phyloP scores from a whole-genome alignment of 768 basidiomycete genomes.

The Amanita polypyramis region DNA sequence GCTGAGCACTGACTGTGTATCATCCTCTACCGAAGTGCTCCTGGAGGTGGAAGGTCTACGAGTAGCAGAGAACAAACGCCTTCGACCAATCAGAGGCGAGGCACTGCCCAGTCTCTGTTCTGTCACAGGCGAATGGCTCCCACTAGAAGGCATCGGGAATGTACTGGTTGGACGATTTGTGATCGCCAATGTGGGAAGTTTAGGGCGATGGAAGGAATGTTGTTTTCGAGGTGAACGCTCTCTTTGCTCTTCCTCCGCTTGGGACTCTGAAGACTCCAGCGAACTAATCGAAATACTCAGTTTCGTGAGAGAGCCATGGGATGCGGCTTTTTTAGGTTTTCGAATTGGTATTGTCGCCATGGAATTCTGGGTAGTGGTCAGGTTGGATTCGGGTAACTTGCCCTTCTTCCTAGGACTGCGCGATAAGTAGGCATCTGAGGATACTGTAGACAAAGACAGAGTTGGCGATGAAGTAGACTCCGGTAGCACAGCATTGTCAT shows the following conservation, averaged over 20 bases:
- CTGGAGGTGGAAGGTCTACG: conserved; percentile 44
- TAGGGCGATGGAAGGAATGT: conserved; percentile 51
- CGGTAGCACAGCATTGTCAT: conserved; percentile 1
- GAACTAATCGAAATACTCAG: conserved; percentile 16
- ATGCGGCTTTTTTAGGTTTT: conserved; percentile 43
- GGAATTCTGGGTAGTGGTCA: conserved; percentile 7
- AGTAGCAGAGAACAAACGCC: conserved; percentile 57
- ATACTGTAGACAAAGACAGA: conserved; percentile 31
- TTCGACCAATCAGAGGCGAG: conserved; percentile 24
- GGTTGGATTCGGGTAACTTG: conserved; percentile 10
- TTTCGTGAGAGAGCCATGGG: conserved; percentile 44
- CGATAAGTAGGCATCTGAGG: conserved; percentile 20
- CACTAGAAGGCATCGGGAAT: conserved; percentile 17
- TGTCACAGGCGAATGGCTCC: conserved; percentile 11
- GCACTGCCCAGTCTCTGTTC: conserved; percentile 20
- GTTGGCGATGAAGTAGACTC: conserved; percentile 22
- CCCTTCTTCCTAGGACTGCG: conserved; percentile 17
- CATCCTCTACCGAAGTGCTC: conserved; percentile 34
- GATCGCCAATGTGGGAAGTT: conserved; percentile 40
- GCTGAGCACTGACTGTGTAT: conserved; percentile 45
- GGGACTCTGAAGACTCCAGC: conserved; percentile 9
- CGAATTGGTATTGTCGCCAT: conserved; percentile 14
- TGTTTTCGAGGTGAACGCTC: conserved; percentile 37
- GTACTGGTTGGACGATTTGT: conserved; percentile 24
- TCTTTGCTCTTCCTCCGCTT: conserved; percentile 18